These are phyloP conservation scores for Fusarium sp. DNA, from an alignment of 2,329 filamentous ascomycete genomes.

Conservation along the genomic window DNA sequence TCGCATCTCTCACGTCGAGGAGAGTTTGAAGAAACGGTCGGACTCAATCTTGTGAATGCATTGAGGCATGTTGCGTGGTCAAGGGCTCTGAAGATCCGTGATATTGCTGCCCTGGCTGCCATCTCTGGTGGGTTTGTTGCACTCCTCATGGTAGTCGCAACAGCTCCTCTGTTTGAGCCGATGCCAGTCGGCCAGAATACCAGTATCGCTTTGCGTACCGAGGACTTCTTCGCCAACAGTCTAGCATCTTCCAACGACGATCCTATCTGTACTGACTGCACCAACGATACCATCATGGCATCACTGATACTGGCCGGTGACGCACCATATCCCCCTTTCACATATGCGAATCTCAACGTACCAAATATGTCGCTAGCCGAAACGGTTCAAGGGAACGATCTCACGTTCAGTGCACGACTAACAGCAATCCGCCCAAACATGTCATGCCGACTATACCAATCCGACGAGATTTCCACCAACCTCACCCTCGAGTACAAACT, in stretches of 20 bases:
- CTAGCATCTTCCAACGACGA: slow-evolving; percentile 35
- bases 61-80: slow-evolving; percentile 41
- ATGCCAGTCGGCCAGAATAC: slow-evolving; percentile 38
- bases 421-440: slow-evolving; percentile 47
- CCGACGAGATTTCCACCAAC: slow-evolving; percentile 38
- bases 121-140: slow-evolving; percentile 43
- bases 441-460: slow-evolving; percentile 32
- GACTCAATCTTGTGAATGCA: slow-evolving; percentile 47
- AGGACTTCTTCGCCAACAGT: slow-evolving; percentile 46
- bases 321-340: slow-evolving; percentile 49
- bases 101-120: slow-evolving; percentile 43
- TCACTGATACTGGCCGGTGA: slow-evolving; percentile 49
- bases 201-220: slow-evolving; percentile 36
- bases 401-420: slow-evolving; percentile 39
- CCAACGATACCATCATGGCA: slow-evolving; percentile 44
- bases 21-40: slow-evolving; percentile 44
- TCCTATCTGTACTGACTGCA: slow-evolving; percentile 37
- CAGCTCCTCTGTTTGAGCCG: slow-evolving; percentile 46
- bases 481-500: slow-evolving; percentile 33
- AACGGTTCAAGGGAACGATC: not conserved
- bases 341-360: slow-evolving; percentile 46
- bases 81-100: slow-evolving; percentile 39
- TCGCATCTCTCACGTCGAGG: slow-evolving; percentile 41
- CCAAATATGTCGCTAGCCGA: slow-evolving; percentile 37
- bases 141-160: slow-evolving; percentile 45